phyloP scores from a whole-genome alignment of 2,329 filamentous ascomycete species.

The Epichloe brachyelytri region DNA sequence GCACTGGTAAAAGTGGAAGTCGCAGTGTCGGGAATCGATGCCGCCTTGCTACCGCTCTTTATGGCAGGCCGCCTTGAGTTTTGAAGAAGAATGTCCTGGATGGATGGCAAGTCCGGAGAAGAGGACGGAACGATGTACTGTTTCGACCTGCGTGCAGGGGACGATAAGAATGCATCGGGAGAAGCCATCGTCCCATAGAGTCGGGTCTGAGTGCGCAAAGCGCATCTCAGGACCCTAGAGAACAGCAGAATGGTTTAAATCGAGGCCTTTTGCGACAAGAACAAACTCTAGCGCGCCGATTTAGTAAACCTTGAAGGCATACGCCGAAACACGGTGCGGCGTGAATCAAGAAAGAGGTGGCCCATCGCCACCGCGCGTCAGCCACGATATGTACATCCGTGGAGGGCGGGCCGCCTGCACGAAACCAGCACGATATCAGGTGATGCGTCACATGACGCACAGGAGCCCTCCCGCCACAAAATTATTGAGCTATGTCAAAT shows the following conservation, averaged over 20 bases:
- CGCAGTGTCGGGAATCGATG: slow-evolving; percentile 24
- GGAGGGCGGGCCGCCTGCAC: slow-evolving; percentile 3
- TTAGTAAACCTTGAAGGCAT: neutral
- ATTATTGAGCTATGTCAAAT: slow-evolving; percentile 22
- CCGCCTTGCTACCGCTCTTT: slow-evolving; percentile 23
- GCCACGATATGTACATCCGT: neutral
- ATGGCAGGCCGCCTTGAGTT: slow-evolving; percentile 18
- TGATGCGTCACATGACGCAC: slow-evolving; percentile 22
- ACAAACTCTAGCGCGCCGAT: neutral
- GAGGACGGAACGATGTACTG: slow-evolving; percentile 27
- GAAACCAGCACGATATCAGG: slow-evolving; percentile 22
- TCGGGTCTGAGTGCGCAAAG: slow-evolving; percentile 28
- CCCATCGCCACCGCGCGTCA: neutral
- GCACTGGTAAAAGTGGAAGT: slow-evolving; percentile 29
- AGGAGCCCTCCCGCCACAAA: slow-evolving; percentile 25
- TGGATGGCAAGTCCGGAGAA: slow-evolving; percentile 41
- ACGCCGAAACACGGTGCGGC: neutral
- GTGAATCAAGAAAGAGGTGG: neutral
- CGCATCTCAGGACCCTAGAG: slow-evolving; percentile 26
- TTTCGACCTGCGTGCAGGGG: slow-evolving; percentile 18
- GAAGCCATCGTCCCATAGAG: slow-evolving; percentile 19
- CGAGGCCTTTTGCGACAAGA: neutral
- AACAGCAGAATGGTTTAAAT: slow-evolving; percentile 17
- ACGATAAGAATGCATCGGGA: slow-evolving; percentile 19
- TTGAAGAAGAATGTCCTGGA: slow-evolving; percentile 34